Base-by-base conservation (phyloP, 805 yeast genomes). In the Clavispora phyllophila region DNA sequence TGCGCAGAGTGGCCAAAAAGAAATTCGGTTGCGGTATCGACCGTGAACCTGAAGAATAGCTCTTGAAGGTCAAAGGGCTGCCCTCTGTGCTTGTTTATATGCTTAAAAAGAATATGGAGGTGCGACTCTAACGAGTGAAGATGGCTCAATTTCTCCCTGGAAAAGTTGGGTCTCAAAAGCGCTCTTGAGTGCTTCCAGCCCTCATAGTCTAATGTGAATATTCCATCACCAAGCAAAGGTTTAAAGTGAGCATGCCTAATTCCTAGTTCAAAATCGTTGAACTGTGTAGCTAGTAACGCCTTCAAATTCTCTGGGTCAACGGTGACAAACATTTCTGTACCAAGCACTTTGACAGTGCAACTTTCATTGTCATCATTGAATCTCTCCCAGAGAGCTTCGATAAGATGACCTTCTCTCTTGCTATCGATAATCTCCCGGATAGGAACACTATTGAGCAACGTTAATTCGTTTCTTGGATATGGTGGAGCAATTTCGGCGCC, bases 151-250 rank as follows among this genome's bases (percentile, higher is more conserved):
- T 64, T 66, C 43, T 65, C 70, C 46, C 70, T 58, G 12, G 68
- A 56, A 47, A 66, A 67, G 40, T 63, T 67, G 4, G 72, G 72
- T 44, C 71, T 55, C 42, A 66, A 58, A 54, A 66, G 52, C 8
- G 66, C 60, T 40, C 72, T 50, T 22, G 64, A 57, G 35, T 64
- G 61, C 46, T 66, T 66, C 72, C 71, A 66, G n/a, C 70, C 68
- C 18, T 48, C 55, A 19, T 63, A 62, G 44, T 65, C 71, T 25
- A 65, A 54, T 14, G 71, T 65, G 49, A 66, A 66, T 22, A 66
- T 61, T 3, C 70, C 70, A 42, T 65, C 66, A 4, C 70, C 72
- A 29, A 66, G 53, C 4, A 65, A 50, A 22, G 67, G 67, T 22
- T 50, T 44, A 46, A 64, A 62, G 39, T 56, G 62, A 4, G 54